These are phyloP conservation scores for Candida broadrunensis DNA, from an alignment of 805 yeast species.

Conservation along the genomic window DNA sequence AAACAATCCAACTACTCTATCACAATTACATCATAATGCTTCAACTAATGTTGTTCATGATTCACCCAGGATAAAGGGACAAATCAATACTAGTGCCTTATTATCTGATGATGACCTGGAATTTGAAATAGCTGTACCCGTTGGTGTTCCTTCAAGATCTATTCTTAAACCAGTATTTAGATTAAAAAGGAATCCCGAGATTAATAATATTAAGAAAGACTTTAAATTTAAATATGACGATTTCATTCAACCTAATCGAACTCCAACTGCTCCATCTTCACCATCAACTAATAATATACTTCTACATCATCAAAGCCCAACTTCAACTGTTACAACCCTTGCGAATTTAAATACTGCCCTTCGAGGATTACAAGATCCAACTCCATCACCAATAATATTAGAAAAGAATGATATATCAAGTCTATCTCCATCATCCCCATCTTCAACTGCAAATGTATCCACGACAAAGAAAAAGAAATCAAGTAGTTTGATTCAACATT, in stretches of 20 bases:
- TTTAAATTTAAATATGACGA: constrained; percentile 20
- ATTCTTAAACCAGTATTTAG: constrained; percentile 13
- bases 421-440: neutral
- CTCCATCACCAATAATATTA: constrained; percentile 25
- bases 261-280: constrained; percentile 4
- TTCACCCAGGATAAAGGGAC: neutral
- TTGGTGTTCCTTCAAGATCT: constrained; percentile 8
- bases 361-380: constrained; percentile 13
- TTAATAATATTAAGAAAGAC: constrained; percentile 16
- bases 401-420: neutral
- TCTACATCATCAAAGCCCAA: neutral
- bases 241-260: neutral
- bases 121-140: constrained; percentile 14
- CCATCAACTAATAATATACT: neutral
- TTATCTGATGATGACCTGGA: constrained; percentile 39
- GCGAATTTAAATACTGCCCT: neutral
- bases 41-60: neutral
- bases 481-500: constrained; percentile 17
- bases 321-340: neutral
- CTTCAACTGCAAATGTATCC: no score
- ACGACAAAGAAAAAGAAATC: constrained; percentile 12
- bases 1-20: neutral
- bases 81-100: constrained; percentile 14
- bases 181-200: constrained; percentile 6
- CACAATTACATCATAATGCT: neutral